phyloP scores from a whole-genome alignment of 345 rosid genomes.

The Noccaea caerulescens region DNA sequence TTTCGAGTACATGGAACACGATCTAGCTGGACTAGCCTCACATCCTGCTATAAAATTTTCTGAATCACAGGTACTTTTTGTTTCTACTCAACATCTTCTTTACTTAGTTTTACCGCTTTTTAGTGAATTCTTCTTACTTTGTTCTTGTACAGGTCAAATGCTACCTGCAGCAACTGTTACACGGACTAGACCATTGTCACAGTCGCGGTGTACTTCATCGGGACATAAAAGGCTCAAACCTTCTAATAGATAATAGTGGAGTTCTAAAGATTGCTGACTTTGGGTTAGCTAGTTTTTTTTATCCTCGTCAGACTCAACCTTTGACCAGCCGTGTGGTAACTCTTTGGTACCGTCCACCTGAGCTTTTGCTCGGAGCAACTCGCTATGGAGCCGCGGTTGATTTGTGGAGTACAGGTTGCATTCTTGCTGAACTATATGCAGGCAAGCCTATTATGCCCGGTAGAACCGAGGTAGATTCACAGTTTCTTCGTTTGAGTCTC shows the following conservation, averaged over 20 bases:
- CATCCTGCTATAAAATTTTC: slow-evolving; percentile 89
- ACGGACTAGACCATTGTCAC: slow-evolving; percentile 95
- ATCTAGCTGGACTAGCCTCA: slow-evolving; percentile 91
- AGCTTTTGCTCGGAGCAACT: slow-evolving; percentile 95
- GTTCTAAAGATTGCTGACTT: slow-evolving; percentile 93
- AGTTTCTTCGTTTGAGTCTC: background rate
- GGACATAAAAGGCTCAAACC: slow-evolving; percentile 97
- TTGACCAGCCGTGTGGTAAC: slow-evolving; percentile 97
- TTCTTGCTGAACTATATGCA: slow-evolving; percentile 91
- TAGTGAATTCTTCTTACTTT: background rate
- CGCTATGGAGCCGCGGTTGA: slow-evolving; percentile 88
- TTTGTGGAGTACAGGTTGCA: slow-evolving; percentile 97
- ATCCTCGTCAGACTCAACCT: slow-evolving; percentile 72
- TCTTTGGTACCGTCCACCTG: slow-evolving; percentile 98
- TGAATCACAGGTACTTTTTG: slow-evolving; percentile 74
- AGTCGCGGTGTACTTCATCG: slow-evolving; percentile 93
- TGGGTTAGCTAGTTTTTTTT: slow-evolving; percentile 90
- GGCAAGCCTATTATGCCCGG: slow-evolving; percentile 99
- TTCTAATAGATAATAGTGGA: slow-evolving; percentile 88
- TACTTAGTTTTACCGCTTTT: background rate
- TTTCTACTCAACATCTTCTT: slow-evolving; percentile 13
- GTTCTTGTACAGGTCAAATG: slow-evolving; percentile 78
- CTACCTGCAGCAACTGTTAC: slow-evolving; percentile 84
- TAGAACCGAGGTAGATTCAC: slow-evolving; percentile 83
- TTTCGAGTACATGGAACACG: slow-evolving; percentile 99